Conservation (phyloP, 164 flowering plant species). For the Houttuynia cordata region DNA sequence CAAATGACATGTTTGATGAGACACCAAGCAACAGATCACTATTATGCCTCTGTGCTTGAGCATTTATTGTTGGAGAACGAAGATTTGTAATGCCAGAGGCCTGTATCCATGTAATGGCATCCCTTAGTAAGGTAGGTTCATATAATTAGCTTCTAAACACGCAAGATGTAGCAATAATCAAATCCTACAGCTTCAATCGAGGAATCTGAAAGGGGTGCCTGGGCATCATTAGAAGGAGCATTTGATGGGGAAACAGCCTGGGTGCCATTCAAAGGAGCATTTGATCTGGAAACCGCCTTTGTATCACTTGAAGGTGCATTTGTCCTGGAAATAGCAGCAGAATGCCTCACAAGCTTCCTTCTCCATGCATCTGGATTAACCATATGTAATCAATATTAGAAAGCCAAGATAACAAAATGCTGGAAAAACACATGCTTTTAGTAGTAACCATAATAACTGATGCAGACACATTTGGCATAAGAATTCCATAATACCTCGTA, state of each 20-base stretch:
- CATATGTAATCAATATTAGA: neutral
- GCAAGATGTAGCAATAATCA: neutral
- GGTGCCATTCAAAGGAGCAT: neutral
- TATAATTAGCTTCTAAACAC: neutral
- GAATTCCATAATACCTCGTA: slow-evolving; percentile 15
- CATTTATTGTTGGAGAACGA: neutral
- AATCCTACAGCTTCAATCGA: neutral
- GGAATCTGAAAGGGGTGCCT: neutral
- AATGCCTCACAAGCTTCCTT: neutral
- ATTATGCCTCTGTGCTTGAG: neutral
- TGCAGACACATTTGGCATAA: no score
- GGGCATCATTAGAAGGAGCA: neutral
- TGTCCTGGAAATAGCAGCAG: neutral
- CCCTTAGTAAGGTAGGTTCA: neutral
- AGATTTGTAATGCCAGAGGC: neutral
- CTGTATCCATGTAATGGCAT: neutral
- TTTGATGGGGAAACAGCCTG: neutral
- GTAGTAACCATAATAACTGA: no score
- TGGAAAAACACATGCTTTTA: no score
- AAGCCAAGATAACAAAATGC: no score
- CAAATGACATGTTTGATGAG: slow-evolving; percentile 3
- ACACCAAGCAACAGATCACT: neutral
- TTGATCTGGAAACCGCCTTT: neutral
- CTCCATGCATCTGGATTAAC: slow-evolving; percentile 1
- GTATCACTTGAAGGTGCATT: neutral